Conservation (phyloP, 2,329 filamentous ascomycete species). For the Byssoonygena ceratinophila region DNA sequence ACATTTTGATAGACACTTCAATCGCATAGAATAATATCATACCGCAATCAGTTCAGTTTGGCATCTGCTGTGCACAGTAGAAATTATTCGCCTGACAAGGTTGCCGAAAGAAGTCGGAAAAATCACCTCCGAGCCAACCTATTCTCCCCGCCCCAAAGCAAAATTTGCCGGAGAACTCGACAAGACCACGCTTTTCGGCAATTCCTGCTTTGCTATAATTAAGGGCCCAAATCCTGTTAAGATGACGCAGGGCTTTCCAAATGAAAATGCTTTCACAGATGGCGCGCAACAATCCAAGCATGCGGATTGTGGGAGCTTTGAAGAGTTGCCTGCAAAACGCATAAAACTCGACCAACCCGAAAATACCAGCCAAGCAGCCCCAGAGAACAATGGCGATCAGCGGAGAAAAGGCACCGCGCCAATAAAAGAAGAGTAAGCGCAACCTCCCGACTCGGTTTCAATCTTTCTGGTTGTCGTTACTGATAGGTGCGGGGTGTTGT, state of each 20-base stretch:
- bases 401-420: conserved; percentile 52
- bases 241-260: background rate
- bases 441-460: background rate
- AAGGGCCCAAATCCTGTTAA: background rate
- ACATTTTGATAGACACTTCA: background rate
- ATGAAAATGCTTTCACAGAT: background rate
- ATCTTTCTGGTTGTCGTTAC: background rate
- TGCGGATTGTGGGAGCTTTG: background rate
- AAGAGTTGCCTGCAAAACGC: conserved; percentile 44
- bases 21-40: background rate
- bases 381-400: conserved; percentile 23
- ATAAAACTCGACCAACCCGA: conserved; percentile 40
- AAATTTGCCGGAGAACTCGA: background rate
- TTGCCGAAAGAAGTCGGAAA: background rate
- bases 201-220: background rate
- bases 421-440: conserved; percentile 59
- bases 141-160: background rate
- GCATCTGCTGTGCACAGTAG: background rate
- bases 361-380: conserved; percentile 20
- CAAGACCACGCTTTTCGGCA: background rate
- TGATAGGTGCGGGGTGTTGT: background rate
- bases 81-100: too few species aligned
- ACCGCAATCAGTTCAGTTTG: background rate
- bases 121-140: background rate
- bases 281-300: background rate